Percentiles rank a stretch among this genome's conserved stretches.
These are phyloP conservation scores for Geotrichum fermentans DNA, from an alignment of 1,139 yeast species.

Conservation along the genomic window DNA sequence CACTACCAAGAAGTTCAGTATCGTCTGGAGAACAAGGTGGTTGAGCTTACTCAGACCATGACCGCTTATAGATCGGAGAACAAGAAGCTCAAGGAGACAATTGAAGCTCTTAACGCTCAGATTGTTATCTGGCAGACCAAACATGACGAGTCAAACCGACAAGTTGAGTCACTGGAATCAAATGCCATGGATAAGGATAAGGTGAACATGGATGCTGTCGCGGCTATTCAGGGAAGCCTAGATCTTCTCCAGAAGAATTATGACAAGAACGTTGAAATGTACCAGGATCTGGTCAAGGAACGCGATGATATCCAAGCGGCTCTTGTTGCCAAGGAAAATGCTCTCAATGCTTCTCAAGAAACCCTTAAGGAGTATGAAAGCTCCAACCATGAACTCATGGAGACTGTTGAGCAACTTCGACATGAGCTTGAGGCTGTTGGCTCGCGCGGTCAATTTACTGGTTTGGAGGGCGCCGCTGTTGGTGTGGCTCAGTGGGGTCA, in stretches of 20 bases:
- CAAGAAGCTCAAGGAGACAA: conserved; percentile 60
- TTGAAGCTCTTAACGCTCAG: conserved; percentile 46
- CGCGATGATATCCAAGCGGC: conserved; percentile 59
- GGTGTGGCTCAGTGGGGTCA: conserved; percentile 20
- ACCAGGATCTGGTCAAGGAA: conserved; percentile 59
- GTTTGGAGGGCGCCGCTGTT: conserved; percentile 15
- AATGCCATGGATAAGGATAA: conserved; percentile 58
- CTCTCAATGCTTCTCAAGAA: conserved; percentile 35
- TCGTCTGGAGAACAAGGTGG: conserved; percentile 90
- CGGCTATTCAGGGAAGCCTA: conserved; percentile 47
- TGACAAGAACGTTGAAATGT: conserved; percentile 55
- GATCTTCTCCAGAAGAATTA: conserved; percentile 50
- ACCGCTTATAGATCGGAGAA: conserved; percentile 77
- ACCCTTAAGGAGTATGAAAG: conserved; percentile 33
- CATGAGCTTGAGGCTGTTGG: conserved; percentile 49
- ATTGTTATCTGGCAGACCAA: conserved; percentile 35
- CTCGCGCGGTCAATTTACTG: conserved; percentile 13
- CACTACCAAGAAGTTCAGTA: conserved; percentile 89
- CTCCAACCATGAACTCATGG: conserved; percentile 44
- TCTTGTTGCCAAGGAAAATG: conserved; percentile 57
- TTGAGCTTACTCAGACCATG: conserved; percentile 82
- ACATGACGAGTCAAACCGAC: conserved; percentile 32
- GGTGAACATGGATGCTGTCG: conserved; percentile 49
- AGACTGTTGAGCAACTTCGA: conserved; percentile 65
- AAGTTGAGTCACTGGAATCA: conserved; percentile 37